Evolutionary conservation across 2,329 filamentous ascomycete species (phyloP).

Genomic region (Fusarium nurragi): DNA sequence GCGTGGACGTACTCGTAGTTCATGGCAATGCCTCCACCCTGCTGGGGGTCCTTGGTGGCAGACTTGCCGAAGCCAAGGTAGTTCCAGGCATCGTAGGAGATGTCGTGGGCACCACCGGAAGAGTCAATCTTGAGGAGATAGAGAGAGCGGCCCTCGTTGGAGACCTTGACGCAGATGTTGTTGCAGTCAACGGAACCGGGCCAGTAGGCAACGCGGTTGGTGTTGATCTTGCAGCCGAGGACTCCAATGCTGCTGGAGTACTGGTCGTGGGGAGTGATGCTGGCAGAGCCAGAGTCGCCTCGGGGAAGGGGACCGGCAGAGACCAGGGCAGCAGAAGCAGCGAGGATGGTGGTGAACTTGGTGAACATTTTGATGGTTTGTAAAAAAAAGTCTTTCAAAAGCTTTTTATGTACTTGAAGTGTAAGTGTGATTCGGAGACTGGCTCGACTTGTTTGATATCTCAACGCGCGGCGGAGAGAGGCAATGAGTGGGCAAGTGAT

Average conservation of each 20-base stretch:
- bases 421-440: conserved; percentile 34
- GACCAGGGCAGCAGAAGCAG: conserved; percentile 44
- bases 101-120: conserved; percentile 65
- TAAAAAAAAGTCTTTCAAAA: conserved; percentile 17
- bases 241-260: conserved; percentile 68
- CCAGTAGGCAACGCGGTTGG: conserved; percentile 70
- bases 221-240: conserved; percentile 68
- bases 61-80: conserved; percentile 62
- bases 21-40: conserved; percentile 62
- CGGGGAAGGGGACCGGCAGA: conserved; percentile 43
- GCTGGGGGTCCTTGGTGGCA: conserved; percentile 56
- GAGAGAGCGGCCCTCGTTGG: conserved; percentile 58
- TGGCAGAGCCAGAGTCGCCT: conserved; percentile 44
- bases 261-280: conserved; percentile 63
- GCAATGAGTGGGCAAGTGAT: conserved; percentile 36
- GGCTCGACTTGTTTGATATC: conserved; percentile 40
- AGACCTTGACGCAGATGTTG: conserved; percentile 66
- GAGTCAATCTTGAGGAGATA: conserved; percentile 68
- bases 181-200: conserved; percentile 62
- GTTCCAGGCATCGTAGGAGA: conserved; percentile 71
- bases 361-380: conserved; percentile 43
- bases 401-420: conserved; percentile 28
- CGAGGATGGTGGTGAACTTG: conserved; percentile 46
- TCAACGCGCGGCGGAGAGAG: conserved; percentile 46
- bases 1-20: conserved; percentile 59